Base-by-base conservation (phyloP, 305 asterid genomes). In the Fraxinus nigra region DNA sequence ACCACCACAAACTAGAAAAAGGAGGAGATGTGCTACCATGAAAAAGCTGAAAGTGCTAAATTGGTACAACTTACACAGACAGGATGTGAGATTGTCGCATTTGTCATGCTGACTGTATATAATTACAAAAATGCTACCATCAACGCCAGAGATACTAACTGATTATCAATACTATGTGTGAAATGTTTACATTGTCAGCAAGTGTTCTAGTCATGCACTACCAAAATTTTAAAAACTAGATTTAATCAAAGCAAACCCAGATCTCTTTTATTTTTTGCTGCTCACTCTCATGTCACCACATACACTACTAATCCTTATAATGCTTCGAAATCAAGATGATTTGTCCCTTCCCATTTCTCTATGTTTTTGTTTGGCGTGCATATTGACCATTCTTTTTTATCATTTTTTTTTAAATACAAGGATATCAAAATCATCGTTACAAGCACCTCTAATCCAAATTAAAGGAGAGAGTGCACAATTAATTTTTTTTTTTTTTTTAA, bases 1-100 rank as follows among this genome's bases (percentile, higher is more conserved):
- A 30, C 79, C 54, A 77, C 69, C 56, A 7, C 84, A 81, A 40
- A n/a, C 78, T 34, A 63, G 80, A 65, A 33, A 85, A 40, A 22
- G 59, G 61, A n/a, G 75, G 5, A 74, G 32, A 26, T 48, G 20
- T 38, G 59, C 76, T 61, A 14, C 75, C 43, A 76, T 22, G 59
- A 72, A 4, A 70, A 73, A 70, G 80, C 37, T 37, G 9, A 35
- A 81, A 78, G 22, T 20, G 10, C 20, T 61, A 30, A 32, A 61
- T 24, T 63, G 72, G 16, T 63, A 24, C 4, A 0, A 8, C 72
- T 63, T 5, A 56, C 26, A 56, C 4, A 4, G 28, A 56, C 4
- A 2, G 10, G 67, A 56, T 56, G 72, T 63, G 33, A 61, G 72
- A 63, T 9, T 63, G 33, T 63, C n/a, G 7, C n/a, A 26, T 22